These are phyloP conservation scores for Entonaema liquescens DNA, from an alignment of 495 filamentous ascomycete genomes.

Conservation along the genomic window DNA sequence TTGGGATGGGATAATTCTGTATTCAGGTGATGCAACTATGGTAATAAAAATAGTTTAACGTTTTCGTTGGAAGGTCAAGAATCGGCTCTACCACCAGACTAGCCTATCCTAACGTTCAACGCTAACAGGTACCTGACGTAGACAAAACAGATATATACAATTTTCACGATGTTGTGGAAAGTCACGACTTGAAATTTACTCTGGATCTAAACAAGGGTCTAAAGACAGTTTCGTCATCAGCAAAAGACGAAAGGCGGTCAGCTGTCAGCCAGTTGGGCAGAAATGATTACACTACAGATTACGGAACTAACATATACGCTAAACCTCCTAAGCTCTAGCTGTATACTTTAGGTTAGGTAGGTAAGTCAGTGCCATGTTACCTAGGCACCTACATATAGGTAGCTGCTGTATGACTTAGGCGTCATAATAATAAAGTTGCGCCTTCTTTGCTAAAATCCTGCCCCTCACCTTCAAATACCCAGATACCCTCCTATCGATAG, in stretches of 20 bases:
- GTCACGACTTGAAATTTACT: constrained; percentile 5
- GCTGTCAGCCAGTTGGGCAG: constrained; percentile 18
- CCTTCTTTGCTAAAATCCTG: background rate
- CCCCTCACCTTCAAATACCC: constrained; percentile 27
- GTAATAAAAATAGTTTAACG: background rate
- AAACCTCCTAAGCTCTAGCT: background rate
- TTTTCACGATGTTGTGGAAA: constrained; percentile 18
- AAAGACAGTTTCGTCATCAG: constrained; percentile 32
- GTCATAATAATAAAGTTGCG: constrained; percentile 12
- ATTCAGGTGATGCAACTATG: background rate
- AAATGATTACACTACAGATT: background rate
- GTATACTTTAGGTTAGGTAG: too few relatives aligned
- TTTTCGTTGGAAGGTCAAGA: background rate
- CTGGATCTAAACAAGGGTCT: background rate
- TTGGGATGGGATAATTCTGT: background rate
- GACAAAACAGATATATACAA: background rate
- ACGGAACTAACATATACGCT: constrained; percentile 2
- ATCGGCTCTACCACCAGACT: background rate
- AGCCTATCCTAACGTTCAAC: constrained; percentile 2
- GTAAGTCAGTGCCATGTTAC: background rate
- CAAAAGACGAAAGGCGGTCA: background rate
- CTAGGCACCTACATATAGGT: background rate
- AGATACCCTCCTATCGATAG: constrained; percentile 26
- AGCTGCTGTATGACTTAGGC: background rate
- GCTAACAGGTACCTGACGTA: background rate